Evolutionary conservation across 495 filamentous ascomycete genomes (phyloP), one percentile per base, ranked within the genome.

Genomic region (Evernia prunastri): DNA sequence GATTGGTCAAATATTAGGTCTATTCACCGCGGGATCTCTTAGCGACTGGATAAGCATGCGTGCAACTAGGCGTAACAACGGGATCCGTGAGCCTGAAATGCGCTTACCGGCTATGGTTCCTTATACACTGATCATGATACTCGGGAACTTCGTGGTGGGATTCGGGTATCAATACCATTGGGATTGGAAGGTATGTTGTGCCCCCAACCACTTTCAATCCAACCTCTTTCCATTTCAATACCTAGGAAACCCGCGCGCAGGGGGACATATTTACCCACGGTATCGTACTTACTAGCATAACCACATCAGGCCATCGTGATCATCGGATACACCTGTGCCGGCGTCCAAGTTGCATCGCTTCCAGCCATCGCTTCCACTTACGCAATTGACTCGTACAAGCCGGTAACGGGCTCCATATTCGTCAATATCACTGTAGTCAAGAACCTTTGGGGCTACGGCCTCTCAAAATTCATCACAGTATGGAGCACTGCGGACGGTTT

Each of bases 1-100:
- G 2, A 68, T 81, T 35, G 84, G 84, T 9, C 76, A 73, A 3
- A 65, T 84, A 31, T 80, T 86, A 51, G 86, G 84, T 15, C 70
- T 86, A 17, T 69, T 73, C 11, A 84, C 82, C 18, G 83, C 83
- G n/a, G 86, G 86, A 1, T 81, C 83, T 0, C 73, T 85, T 2
- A 81, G 77, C 23, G 86, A 88, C 69, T 82, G 77, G 70, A 74
- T 89, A 18, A 81, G 82, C 10, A 86, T 82, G 64, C 73, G 75
- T 35, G 73, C 80, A 6, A 89, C 86, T 1, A 73, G 71, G 27
- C 73, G 75, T 59, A 88, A 89, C 68, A 62, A 73, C n/a, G 85
- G 85, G 12, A 84, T 89, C 68, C 80, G 86, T 56, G 86, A 89
- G 72, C 84, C 86, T 0, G 86, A 89, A 71, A 89, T 89, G 87